A percentile compares a stretch with the other conserved stretches of the same genome.
These are phyloP conservation scores for Echria macrotheca DNA, from an alignment of 495 filamentous ascomycete genomes.

Conservation along the genomic window DNA sequence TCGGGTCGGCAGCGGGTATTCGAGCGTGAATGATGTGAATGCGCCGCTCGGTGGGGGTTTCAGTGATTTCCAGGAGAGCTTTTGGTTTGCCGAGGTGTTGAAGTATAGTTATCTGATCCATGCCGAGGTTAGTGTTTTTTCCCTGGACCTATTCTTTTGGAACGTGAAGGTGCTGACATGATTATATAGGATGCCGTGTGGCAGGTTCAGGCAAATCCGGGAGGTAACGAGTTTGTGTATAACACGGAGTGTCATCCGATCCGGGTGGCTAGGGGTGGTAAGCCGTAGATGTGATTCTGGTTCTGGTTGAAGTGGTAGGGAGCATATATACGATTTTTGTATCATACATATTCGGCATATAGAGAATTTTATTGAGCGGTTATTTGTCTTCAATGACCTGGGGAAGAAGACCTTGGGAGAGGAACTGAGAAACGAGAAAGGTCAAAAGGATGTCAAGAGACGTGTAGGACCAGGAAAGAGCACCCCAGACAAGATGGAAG, in stretches of 20 bases:
- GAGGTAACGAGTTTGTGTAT: conserved; percentile 65
- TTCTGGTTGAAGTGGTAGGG: not conserved
- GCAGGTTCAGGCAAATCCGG: conserved; percentile 55
- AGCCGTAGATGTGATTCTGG: not conserved
- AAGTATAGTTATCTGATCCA: conserved; percentile 76
- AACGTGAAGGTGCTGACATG: not conserved
- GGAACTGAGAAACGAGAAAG: no score
- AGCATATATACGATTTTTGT: not conserved
- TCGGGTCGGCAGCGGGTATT: conserved; percentile 61
- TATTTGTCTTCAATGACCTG: no score
- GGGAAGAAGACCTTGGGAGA: no score
- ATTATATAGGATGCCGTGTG: conserved; percentile 49
- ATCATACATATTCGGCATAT: not conserved
- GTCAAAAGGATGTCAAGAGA: no score
- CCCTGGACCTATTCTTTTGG: not conserved
- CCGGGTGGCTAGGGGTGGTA: conserved; percentile 35
- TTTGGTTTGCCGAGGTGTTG: conserved; percentile 84
- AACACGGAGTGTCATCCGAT: conserved; percentile 86
- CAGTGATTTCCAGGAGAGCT: conserved; percentile 75
- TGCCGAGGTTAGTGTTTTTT: conserved; percentile 25
- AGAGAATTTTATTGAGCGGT: not conserved
- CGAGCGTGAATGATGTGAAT: conserved; percentile 63
- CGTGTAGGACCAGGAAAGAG: no score
- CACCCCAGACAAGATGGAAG: no score
- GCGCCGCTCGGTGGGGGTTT: conserved; percentile 52